Evolutionary conservation across 2,329 filamentous ascomycete genomes (phyloP), one percentile per base, ranked within the genome.

Genomic region (Dactylellina cionopaga): DNA sequence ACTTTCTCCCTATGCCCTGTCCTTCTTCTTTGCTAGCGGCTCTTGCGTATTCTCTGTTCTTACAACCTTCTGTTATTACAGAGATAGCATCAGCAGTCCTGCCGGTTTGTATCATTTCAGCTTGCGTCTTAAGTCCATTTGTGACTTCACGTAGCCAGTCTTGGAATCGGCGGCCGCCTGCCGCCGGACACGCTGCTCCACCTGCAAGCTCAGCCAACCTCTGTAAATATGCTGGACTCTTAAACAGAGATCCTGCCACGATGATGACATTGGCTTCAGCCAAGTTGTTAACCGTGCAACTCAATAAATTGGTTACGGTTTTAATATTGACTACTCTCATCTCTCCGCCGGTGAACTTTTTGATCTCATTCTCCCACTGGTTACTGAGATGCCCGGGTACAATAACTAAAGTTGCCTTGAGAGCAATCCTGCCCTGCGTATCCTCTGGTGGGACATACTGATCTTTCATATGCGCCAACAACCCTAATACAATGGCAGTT

Each of bases 401-500:
- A 0, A 90, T 77, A 25, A 90, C 84, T 1, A 90, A 77, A 0
- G 87, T 90, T 3, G 86, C 88, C 13, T 84, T 82, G 0, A 83
- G 79, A 0, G 83, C 78, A 13, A 78, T 77, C n/a, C 39, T 60
- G 1, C 77, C 77, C 5, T 58, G 24, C 2, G 62, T 24, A 13
- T 74, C 43, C 11, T 43, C 27, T 13, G 75, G 75, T 1, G 66
- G 62, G 56, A 31, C n/a, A 74, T 77, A 58, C 7, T 33, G 29
- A 1, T 79, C 69, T 27, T 82, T 81, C 44, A 84, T 81, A 2
- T 80, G 78, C 33, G 85, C 81, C 27, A 89, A 83, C 6, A 90
- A 78, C 0, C 83, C 87, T 10, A 90, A 81, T 1, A 83, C 84
- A 0, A 85, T 84, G 1, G 87, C 84, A 0, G 88, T 90, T 76